Percentiles rank a stretch among this genome's conserved stretches.
These are phyloP conservation scores for Trypanosoma conorhini DNA, from an alignment of 208 protist genomes.

Conservation along the genomic window DNA sequence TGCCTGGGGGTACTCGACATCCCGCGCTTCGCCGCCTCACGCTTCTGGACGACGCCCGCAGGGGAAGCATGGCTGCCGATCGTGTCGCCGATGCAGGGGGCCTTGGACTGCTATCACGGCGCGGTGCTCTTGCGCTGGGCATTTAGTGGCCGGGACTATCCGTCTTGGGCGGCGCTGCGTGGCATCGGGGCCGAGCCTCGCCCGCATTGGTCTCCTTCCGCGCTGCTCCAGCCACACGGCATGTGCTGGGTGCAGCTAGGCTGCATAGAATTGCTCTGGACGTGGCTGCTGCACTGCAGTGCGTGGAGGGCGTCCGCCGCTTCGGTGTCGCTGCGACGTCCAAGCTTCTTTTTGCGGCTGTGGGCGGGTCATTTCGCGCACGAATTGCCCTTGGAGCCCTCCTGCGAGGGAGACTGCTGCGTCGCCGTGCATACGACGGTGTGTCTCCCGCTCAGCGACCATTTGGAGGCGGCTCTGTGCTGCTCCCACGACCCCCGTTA, in stretches of 20 bases:
- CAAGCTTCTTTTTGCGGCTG: slow-evolving; percentile 8
- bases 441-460: slow-evolving; percentile 18
- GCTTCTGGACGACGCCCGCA: slow-evolving; percentile 19
- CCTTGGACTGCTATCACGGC: slow-evolving; percentile 4
- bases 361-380: slow-evolving; percentile 15
- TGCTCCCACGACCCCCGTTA: background rate
- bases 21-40: slow-evolving; percentile 14
- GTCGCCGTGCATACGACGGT: slow-evolving; percentile 7
- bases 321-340: background rate
- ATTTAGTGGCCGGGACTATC: slow-evolving; percentile 8
- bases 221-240: background rate
- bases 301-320: background rate
- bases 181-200: background rate
- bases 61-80: slow-evolving; percentile 21
- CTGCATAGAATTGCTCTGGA: slow-evolving; percentile 7
- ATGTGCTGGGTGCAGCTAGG: slow-evolving; percentile 18
- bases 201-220: background rate
- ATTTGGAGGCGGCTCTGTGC: slow-evolving; percentile 7
- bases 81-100: background rate
- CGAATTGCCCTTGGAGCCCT: slow-evolving; percentile 1
- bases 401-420: background rate
- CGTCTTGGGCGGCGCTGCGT: background rate
- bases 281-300: slow-evolving; percentile 9
- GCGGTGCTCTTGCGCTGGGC: slow-evolving; percentile 21
- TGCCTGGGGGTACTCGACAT: slow-evolving; percentile 14